These are phyloP conservation scores for Auriculariales sp. DNA, from an alignment of 768 basidiomycete species.

Conservation along the genomic window DNA sequence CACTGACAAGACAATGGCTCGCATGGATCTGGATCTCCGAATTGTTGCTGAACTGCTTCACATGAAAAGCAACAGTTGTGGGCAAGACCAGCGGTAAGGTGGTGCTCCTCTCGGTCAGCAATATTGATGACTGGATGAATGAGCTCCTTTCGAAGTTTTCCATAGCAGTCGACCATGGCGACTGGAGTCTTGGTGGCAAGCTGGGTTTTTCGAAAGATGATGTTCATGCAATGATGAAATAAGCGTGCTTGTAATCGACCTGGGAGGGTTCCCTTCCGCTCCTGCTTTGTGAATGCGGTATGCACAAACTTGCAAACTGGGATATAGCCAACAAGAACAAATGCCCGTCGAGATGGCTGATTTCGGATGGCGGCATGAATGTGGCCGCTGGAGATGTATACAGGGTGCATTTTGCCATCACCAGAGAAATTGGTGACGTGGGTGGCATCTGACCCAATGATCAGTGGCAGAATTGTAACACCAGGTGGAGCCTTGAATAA, in stretches of 20 bases:
- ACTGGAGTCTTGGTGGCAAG: neutral
- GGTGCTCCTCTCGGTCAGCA: neutral
- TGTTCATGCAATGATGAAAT: neutral
- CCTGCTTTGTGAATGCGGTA: neutral
- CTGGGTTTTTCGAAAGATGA: neutral
- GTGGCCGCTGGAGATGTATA: neutral
- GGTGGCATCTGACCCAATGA: neutral
- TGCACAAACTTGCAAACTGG: neutral
- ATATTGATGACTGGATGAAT: neutral
- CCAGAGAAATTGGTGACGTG: neutral
- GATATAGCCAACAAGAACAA: neutral
- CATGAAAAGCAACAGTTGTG: neutral
- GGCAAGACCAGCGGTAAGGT: neutral
- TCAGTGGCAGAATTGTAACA: neutral
- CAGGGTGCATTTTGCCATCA: neutral
- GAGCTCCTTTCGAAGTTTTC: slow-evolving; percentile 1
- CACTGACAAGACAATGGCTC: neutral
- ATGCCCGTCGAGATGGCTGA: neutral
- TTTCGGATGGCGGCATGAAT: neutral
- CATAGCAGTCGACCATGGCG: slow-evolving; percentile 3
- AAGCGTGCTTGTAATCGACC: neutral
- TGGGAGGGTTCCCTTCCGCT: neutral
- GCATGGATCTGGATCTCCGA: neutral
- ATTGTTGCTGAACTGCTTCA: neutral
- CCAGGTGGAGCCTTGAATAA: too few relatives aligned